A percentile compares a stretch with the other conserved stretches of the same genome.
Conservation (phyloP, 352 stramenopile genomes). For the Phytophthora aleatoria region DNA sequence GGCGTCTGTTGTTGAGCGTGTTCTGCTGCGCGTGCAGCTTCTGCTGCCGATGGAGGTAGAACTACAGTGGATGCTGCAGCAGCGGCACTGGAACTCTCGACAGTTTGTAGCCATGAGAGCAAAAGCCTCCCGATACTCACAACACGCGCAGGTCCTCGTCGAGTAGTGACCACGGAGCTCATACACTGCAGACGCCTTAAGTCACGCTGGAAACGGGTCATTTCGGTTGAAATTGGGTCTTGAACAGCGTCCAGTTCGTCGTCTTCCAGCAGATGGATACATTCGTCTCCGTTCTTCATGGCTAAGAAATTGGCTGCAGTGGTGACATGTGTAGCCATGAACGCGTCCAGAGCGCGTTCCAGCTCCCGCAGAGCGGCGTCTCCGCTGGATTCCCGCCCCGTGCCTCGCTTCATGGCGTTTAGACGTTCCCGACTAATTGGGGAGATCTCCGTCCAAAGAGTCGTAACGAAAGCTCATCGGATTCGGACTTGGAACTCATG, state of each 20-base stretch:
- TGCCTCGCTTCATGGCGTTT: conserved; percentile 17
- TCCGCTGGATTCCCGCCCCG: conserved; percentile 17
- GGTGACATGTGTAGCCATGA: conserved; percentile 50
- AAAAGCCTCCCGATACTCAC: conserved; percentile 31
- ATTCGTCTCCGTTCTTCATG: conserved; percentile 4
- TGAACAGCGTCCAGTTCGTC: conserved; percentile 2
- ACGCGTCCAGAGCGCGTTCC: conserved; percentile 59
- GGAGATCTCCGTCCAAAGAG: conserved; percentile 12
- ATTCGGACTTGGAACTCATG: conserved; percentile 8
- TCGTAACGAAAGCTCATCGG: background rate
- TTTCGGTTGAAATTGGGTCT: background rate
- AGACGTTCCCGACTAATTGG: conserved; percentile 30
- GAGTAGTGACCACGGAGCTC: conserved; percentile 17
- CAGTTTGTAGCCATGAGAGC: conserved; percentile 43
- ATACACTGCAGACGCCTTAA: conserved; percentile 43
- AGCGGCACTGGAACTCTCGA: conserved; percentile 40
- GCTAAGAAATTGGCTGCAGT: conserved; percentile 24
- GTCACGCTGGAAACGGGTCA: conserved; percentile 21
- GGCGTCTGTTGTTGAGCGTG: conserved; percentile 21
- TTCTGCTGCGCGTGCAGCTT: conserved; percentile 18
- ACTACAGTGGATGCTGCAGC: conserved; percentile 9
- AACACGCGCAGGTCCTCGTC: conserved; percentile 10
- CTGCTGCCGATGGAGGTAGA: conserved; percentile 12
- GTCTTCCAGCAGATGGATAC: conserved; percentile 4
- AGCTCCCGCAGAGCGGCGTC: conserved; percentile 46